A percentile compares a stretch with the other conserved stretches of the same genome.
Conservation (phyloP, 176 grass and related monocot species). For the Elymus sibiricus region DNA sequence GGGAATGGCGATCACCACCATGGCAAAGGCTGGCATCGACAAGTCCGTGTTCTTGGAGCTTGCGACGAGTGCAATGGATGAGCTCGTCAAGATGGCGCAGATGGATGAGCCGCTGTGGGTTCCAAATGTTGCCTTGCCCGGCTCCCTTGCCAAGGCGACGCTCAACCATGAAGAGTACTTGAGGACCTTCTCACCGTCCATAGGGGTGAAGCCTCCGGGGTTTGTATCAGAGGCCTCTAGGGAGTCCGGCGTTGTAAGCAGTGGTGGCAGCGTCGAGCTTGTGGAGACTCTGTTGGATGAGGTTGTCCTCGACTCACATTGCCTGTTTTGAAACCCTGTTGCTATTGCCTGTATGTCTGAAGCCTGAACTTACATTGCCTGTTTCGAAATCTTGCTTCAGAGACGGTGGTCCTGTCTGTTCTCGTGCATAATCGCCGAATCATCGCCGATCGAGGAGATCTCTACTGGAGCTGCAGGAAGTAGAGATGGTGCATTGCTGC, state of each 20-base stretch:
- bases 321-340: slow-evolving; percentile 5
- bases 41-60: slow-evolving; percentile 65
- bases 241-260: slow-evolving; percentile 57
- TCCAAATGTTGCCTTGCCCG: slow-evolving; percentile 3
- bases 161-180: slow-evolving; percentile 71
- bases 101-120: slow-evolving; percentile 79
- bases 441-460: slow-evolving; percentile 58
- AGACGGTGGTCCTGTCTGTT: slow-evolving; percentile 67
- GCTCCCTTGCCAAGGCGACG: slow-evolving; percentile 20
- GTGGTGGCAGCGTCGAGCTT: slow-evolving; percentile 51
- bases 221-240: slow-evolving; percentile 78
- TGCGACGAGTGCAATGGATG: slow-evolving; percentile 65
- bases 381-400: slow-evolving; percentile 41
- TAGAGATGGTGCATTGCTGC: slow-evolving; percentile 85
- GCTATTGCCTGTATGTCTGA: slow-evolving; percentile 6
- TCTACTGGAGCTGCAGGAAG: slow-evolving; percentile 52
- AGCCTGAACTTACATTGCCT: slow-evolving; percentile 22
- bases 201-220: slow-evolving; percentile 49
- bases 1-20: slow-evolving; percentile 46
- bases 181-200: slow-evolving; percentile 45
- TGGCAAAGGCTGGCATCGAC: slow-evolving; percentile 11
- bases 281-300: slow-evolving; percentile 84
- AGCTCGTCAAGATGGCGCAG: slow-evolving; percentile 89
- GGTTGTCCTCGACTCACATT: slow-evolving; percentile 37
- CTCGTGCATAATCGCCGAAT: slow-evolving; percentile 76